Evolutionary conservation across 2,329 filamentous ascomycete species (phyloP), one percentile per base, ranked within the genome.

Genomic region (Tolypocladium tundrense): DNA sequence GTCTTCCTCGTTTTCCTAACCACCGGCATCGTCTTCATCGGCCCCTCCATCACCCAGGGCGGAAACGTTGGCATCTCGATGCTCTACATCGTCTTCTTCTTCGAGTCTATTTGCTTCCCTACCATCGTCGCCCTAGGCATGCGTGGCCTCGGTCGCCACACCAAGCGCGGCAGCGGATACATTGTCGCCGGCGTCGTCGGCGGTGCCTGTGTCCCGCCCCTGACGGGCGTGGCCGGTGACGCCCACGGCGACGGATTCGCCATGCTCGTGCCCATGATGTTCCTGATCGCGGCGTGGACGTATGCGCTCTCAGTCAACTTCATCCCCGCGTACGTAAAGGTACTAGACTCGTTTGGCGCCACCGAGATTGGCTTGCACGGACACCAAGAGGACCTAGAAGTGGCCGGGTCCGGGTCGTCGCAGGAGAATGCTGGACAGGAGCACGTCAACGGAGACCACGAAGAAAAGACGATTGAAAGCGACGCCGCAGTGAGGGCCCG

Each of bases 51-150:
- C 62, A 77, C 77, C 0, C 70, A 77, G 58, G 63, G 70, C 13
- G 76, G 73, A n/a, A 74, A 77, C 61, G 70, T 69, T 0, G 80
- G 79, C 51, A 73, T 84, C 60, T 74, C 78, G 6, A 84, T 90
- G 77, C 79, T 91, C 37, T 88, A 84, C 70, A 61, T 88, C 11
- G 83, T 86, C 8, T 77, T 91, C 31, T 91, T 92, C 76, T 92
- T 92, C 71, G 89, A 90, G 72, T 87, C 83, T 4, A 88, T 90
- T 67, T 88, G 86, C 70, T 93, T 92, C 76, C 88, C 89, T 0
- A 91, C 88, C 21, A 91, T 93, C 66, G 84, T 93, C 37, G 88
- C 88, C 4, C 77, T 92, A 3, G 87, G 87, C 10, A 90, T 91
- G 76, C 81, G 87, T 27, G 88, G 88, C 2, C 78, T 91, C 1